These are phyloP conservation scores for Didymellaceae sp. DNA, from an alignment of 2,329 filamentous ascomycete genomes.

Conservation along the genomic window DNA sequence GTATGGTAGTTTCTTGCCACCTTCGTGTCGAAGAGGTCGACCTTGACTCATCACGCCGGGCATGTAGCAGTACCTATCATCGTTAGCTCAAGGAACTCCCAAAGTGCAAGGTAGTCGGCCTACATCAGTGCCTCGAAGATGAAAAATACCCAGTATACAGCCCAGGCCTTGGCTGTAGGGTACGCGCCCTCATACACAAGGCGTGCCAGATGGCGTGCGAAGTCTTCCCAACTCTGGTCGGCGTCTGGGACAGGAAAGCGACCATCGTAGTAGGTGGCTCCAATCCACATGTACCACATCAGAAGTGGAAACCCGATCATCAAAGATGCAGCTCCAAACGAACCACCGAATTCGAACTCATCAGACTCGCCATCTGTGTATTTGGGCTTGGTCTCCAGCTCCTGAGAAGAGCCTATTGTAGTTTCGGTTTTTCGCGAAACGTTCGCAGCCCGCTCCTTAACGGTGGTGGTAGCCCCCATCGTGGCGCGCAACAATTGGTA, in stretches of 20 bases:
- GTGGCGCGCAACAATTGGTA: background rate
- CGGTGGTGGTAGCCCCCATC: slow-evolving; percentile 8
- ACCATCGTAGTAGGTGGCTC: slow-evolving; percentile 87
- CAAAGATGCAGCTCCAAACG: slow-evolving; percentile 75
- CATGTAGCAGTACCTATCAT: slow-evolving; percentile 60
- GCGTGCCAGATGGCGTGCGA: slow-evolving; percentile 70
- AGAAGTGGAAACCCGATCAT: slow-evolving; percentile 89
- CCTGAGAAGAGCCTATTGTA: background rate
- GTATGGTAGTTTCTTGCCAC: slow-evolving; percentile 85
- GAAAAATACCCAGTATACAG: slow-evolving; percentile 77
- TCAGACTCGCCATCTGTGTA: slow-evolving; percentile 47
- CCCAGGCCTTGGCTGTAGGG: slow-evolving; percentile 81
- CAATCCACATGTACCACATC: slow-evolving; percentile 99
- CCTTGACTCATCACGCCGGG: slow-evolving; percentile 87
- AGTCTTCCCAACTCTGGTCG: slow-evolving; percentile 72
- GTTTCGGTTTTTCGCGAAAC: background rate
- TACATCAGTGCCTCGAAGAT: slow-evolving; percentile 14
- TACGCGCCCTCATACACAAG: slow-evolving; percentile 83
- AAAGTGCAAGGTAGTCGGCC: slow-evolving; percentile 75
- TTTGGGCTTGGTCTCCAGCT: background rate
- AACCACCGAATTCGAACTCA: slow-evolving; percentile 83
- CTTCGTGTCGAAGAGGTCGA: slow-evolving; percentile 81
- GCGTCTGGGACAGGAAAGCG: slow-evolving; percentile 71
- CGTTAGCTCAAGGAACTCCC: slow-evolving; percentile 62
- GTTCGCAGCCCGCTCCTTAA: background rate